Percentiles rank a stretch among this genome's conserved stretches.
Conservation (phyloP, 345 rosid species). For the Brassica cretica region DNA sequence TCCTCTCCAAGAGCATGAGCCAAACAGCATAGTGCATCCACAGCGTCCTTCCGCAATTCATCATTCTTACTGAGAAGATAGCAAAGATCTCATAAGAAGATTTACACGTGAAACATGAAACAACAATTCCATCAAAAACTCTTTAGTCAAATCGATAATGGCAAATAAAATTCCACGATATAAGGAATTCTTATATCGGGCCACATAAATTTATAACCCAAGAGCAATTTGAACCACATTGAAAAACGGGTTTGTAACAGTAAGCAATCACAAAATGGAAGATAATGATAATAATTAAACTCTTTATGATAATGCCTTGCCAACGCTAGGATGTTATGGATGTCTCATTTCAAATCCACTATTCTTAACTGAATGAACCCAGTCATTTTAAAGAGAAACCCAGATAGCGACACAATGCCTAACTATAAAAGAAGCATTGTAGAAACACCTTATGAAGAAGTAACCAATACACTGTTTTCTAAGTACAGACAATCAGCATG, state of each 20-base stretch:
- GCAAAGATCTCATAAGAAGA: constrained; percentile 13
- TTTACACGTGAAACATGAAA: neutral
- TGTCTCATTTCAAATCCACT: constrained; percentile 13
- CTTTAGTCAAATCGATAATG: constrained; percentile 14
- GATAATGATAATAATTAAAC: constrained; percentile 5
- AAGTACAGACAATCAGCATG: constrained; percentile 19
- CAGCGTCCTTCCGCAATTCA: constrained; percentile 93
- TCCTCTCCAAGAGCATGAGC: constrained; percentile 99
- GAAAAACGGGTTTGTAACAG: constrained; percentile 18
- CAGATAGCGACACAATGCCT: constrained; percentile 5
- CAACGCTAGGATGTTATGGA: constrained; percentile 8
- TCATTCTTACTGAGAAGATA: constrained; percentile 65
- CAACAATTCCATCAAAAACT: constrained; percentile 10
- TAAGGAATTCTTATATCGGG: neutral
- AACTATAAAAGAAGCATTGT: constrained; percentile 3
- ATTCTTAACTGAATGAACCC: constrained; percentile 7
- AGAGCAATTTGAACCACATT: constrained; percentile 6
- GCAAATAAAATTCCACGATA: constrained; percentile 6
- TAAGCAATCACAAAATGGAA: constrained; percentile 26
- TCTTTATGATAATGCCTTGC: constrained; percentile 9
- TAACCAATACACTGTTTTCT: constrained; percentile 17
- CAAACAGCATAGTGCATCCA: constrained; percentile 95
- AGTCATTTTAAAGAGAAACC: constrained; percentile 9
- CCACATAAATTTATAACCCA: constrained; percentile 9
- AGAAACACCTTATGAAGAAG: constrained; percentile 11